Evolutionary conservation across 2,329 filamentous ascomycete species (phyloP).

Genomic region (Aspergillus fijiensis): DNA sequence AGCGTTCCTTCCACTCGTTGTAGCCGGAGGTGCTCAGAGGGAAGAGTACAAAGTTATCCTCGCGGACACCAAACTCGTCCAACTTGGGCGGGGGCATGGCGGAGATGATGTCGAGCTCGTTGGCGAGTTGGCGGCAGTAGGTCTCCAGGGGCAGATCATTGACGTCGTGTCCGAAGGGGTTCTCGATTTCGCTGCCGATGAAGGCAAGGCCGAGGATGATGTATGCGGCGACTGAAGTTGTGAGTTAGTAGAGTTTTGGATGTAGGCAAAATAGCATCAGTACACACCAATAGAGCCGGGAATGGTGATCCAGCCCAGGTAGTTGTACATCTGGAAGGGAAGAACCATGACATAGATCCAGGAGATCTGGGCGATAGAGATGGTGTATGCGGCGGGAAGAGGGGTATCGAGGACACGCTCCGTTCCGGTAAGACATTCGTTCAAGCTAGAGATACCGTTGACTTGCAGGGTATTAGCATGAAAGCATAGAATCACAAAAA

Average conservation of each 20-base stretch:
- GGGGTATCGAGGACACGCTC: constrained; percentile 81
- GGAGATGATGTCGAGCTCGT: constrained; percentile 73
- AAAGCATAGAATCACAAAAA: neutral
- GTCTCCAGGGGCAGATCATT: constrained; percentile 76
- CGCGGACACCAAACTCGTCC: constrained; percentile 48
- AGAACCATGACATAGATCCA: constrained; percentile 80
- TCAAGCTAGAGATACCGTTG: constrained; percentile 62
- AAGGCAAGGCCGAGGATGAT: constrained; percentile 76
- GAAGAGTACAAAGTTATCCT: constrained; percentile 40
- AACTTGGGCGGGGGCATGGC: constrained; percentile 54
- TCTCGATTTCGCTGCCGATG: constrained; percentile 80
- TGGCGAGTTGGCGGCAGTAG: constrained; percentile 72
- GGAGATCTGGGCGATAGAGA: constrained; percentile 81
- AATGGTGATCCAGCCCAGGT: constrained; percentile 71
- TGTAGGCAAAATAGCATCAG: neutral
- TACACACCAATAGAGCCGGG: constrained; percentile 63
- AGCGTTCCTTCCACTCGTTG: constrained; percentile 50
- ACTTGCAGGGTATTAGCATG: constrained; percentile 36
- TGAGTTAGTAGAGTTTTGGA: neutral
- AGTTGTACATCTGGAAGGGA: constrained; percentile 72
- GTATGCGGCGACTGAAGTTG: constrained; percentile 59
- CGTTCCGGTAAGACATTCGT: constrained; percentile 69
- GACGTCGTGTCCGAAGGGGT: constrained; percentile 79
- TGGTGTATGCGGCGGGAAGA: constrained; percentile 77
- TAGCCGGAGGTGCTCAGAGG: constrained; percentile 48